Conservation (phyloP, 129 eudicot genomes). For the Chrysanthemum lavandulifolium region DNA sequence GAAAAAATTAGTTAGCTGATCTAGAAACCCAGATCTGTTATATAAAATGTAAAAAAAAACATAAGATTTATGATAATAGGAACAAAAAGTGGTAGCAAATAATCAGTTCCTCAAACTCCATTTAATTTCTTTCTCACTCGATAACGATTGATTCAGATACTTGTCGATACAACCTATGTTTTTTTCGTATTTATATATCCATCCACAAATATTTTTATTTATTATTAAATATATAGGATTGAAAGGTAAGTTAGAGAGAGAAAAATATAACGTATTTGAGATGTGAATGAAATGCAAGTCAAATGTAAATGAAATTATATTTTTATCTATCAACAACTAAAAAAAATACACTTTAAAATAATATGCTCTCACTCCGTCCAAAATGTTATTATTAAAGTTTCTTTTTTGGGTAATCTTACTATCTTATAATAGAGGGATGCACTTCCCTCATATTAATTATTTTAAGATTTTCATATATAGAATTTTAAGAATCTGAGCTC, state of each 20-base stretch:
- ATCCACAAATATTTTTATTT: neutral
- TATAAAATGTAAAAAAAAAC: neutral
- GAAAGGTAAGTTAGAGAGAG: no score
- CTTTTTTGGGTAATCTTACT: no score
- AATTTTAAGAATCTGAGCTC: no score
- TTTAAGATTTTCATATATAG: no score
- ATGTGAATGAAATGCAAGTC: slow-evolving; percentile 28
- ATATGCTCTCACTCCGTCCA: no score
- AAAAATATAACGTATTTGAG: slow-evolving; percentile 9
- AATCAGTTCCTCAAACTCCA: slow-evolving; percentile 34
- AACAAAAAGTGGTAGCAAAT: slow-evolving; percentile 40
- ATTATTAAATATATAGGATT: no score
- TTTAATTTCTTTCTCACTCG: slow-evolving; percentile 27
- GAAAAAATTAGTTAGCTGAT: neutral
- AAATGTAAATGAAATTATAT: slow-evolving; percentile 23
- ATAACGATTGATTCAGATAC: slow-evolving; percentile 39
- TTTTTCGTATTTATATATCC: neutral
- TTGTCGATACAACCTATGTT: slow-evolving; percentile 45
- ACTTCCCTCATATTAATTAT: no score
- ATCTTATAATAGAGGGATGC: no score
- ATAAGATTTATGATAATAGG: slow-evolving; percentile 20
- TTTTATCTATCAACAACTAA: neutral
- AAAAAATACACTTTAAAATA: neutral
- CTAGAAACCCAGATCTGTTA: slow-evolving; percentile 1
- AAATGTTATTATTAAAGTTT: no score